A percentile compares a stretch with the other conserved stretches of the same genome.
Conservation (phyloP, 2,329 filamentous ascomycete species). For the Apiospora sp. region DNA sequence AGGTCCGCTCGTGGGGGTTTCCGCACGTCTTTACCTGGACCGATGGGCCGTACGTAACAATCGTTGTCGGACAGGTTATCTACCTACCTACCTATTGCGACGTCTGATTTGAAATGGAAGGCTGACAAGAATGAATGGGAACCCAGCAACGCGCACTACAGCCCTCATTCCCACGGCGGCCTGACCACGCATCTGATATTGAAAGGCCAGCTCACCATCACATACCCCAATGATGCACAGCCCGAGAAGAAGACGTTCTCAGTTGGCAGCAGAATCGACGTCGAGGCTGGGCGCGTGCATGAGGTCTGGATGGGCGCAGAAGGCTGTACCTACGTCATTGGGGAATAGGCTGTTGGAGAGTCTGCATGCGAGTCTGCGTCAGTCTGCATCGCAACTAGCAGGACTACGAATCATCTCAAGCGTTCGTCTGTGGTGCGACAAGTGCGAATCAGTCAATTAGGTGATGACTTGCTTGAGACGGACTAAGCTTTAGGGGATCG, state of each 20-base stretch:
- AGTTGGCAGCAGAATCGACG: slow-evolving; percentile 69
- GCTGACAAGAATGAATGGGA: background rate
- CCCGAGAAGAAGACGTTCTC: slow-evolving; percentile 65
- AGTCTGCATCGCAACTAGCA: background rate
- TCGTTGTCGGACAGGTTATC: background rate
- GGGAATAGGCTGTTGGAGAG: slow-evolving; percentile 54
- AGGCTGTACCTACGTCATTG: slow-evolving; percentile 74
- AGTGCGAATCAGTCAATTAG: background rate
- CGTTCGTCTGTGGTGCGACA: background rate
- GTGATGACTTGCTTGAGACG: background rate
- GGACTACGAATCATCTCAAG: background rate
- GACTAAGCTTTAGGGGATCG: background rate
- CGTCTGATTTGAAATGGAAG: background rate
- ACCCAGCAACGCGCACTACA: slow-evolving; percentile 71
- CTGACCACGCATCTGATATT: slow-evolving; percentile 76
- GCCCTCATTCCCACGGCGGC: slow-evolving; percentile 69
- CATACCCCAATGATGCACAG: slow-evolving; percentile 66
- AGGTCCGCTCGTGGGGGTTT: slow-evolving; percentile 76
- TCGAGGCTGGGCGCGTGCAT: slow-evolving; percentile 69
- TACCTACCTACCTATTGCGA: background rate
- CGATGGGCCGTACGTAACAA: slow-evolving; percentile 66
- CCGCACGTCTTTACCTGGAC: slow-evolving; percentile 75
- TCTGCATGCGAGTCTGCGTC: background rate
- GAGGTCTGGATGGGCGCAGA: slow-evolving; percentile 73
- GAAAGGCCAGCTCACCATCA: slow-evolving; percentile 69